Evolutionary conservation across 2,329 filamentous ascomycete species (phyloP).

Genomic region (Plenodomus tracheiphilus): DNA sequence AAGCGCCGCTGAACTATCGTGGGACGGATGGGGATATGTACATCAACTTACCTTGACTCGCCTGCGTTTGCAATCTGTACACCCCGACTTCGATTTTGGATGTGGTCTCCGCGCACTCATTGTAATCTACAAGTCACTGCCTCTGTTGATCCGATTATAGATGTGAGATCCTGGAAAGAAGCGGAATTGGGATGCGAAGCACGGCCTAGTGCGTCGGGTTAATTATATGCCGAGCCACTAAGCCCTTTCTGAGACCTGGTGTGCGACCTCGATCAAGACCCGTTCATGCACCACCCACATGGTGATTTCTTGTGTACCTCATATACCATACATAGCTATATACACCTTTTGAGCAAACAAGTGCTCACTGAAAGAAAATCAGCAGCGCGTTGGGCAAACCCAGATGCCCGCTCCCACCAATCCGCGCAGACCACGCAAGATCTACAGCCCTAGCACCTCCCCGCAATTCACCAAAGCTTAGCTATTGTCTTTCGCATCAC

Average conservation of each 20-base stretch:
- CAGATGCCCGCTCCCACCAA: no score
- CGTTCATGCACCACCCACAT: no score
- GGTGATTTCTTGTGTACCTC: no score
- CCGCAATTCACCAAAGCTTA: slow-evolving; percentile 10
- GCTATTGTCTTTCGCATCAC: slow-evolving; percentile 3
- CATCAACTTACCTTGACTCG: slow-evolving; percentile 23
- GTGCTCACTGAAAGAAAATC: no score
- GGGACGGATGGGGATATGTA: not conserved
- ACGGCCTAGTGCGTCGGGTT: not conserved
- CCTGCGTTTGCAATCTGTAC: slow-evolving; percentile 20
- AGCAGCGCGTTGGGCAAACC: no score
- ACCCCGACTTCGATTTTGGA: slow-evolving; percentile 15
- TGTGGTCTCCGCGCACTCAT: slow-evolving; percentile 16
- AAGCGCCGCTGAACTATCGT: not conserved
- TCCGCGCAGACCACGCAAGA: not conserved
- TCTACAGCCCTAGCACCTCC: slow-evolving; percentile 2
- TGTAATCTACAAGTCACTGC: no score
- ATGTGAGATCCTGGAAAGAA: no score
- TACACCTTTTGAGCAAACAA: no score
- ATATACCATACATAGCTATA: no score
- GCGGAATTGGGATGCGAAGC: not conserved
- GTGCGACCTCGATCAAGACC: not conserved
- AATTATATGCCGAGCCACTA: not conserved
- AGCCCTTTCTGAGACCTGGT: not conserved
- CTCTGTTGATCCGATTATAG: no score